Evolutionary conservation across 352 stramenopile species (phyloP).

Genomic region (Globisporangium cylindrosporum): DNA sequence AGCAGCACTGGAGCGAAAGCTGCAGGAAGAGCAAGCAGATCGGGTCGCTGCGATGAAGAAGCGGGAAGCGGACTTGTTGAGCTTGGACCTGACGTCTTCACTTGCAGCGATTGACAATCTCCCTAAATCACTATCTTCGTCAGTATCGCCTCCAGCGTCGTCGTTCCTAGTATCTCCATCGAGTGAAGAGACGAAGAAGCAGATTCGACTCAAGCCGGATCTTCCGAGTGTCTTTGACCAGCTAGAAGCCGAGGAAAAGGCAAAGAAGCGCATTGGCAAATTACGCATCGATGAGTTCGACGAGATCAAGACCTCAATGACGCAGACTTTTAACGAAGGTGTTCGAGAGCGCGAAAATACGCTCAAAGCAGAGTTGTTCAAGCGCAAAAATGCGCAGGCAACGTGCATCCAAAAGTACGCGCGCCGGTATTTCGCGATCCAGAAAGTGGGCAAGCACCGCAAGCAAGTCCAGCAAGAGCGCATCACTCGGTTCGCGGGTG

Average conservation of each 20-base stretch:
- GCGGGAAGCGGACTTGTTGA: slow-evolving; percentile 33
- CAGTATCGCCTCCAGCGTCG: slow-evolving; percentile 17
- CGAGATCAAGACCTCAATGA: slow-evolving; percentile 42
- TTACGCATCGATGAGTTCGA: slow-evolving; percentile 50
- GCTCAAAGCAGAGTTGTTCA: slow-evolving; percentile 41
- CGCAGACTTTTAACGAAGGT: slow-evolving; percentile 39
- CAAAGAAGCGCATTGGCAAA: slow-evolving; percentile 33
- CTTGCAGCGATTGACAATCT: background rate
- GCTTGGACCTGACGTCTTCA: slow-evolving; percentile 19
- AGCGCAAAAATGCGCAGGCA: slow-evolving; percentile 41
- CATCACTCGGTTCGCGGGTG: slow-evolving; percentile 48
- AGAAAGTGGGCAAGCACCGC: slow-evolving; percentile 30
- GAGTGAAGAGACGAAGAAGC: slow-evolving; percentile 30
- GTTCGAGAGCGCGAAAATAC: slow-evolving; percentile 51
- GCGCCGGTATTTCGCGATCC: slow-evolving; percentile 47
- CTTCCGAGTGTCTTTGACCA: slow-evolving; percentile 77
- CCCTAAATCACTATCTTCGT: background rate
- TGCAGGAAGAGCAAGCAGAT: slow-evolving; percentile 39
- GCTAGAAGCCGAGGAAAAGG: slow-evolving; percentile 68
- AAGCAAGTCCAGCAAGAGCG: slow-evolving; percentile 34
- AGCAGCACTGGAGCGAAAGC: slow-evolving; percentile 41
- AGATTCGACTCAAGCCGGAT: slow-evolving; percentile 35
- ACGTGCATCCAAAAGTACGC: slow-evolving; percentile 56
- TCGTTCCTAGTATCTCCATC: slow-evolving; percentile 6
- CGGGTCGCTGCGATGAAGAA: slow-evolving; percentile 28